Evolutionary conservation across 768 basidiomycete genomes (phyloP), one percentile per base, ranked within the genome.

Genomic region (Suillus luteus): DNA sequence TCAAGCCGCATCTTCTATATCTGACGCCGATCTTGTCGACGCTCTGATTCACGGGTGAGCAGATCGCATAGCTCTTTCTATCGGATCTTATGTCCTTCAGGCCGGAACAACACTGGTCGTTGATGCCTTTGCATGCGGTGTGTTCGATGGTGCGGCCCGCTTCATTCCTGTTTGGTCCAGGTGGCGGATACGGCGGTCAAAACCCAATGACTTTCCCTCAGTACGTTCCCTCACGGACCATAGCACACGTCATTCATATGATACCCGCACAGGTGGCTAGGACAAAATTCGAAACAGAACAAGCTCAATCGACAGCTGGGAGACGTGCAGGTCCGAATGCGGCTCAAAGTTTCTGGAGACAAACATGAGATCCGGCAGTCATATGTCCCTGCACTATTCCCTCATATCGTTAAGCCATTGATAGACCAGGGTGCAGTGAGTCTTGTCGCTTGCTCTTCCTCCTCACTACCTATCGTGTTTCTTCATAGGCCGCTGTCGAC

Each of bases 241-340:
- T 48, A 49, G 24, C 22, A 59, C 17, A 64, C 44, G 43, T 60
- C 52, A 60, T 9, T 54, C 12, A 44, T 15, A 61, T 61, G 12
- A 15, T 19, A 46, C 66, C 31, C 48, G 3, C 69, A 97, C 69
- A 98, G 96, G 71, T 99, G 95, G 94, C 87, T 99, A 14, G 96
- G 96, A 10, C 95, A 99, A 72, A 99, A 99, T 76, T 99, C 97
- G 63, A 96, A 96, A 71, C 90, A 92, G 74, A 82, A 71, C 67
- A 97, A 96, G 70, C 83, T 98, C 0, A 80, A 73, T 61, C 85
- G 96, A 43, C 89, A 91, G 66, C 81, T 99, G 19, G 85, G 84
- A 43, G 97, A 99, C 64, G 88, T 98, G 11, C 96, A 99, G 75
- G 91, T 94, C 51, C 90, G 91, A 57, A 97, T 99, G 97, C 89